These are phyloP conservation scores for Trichosporon faecale DNA, from an alignment of 1,284 basidiomycete species.

Conservation along the genomic window DNA sequence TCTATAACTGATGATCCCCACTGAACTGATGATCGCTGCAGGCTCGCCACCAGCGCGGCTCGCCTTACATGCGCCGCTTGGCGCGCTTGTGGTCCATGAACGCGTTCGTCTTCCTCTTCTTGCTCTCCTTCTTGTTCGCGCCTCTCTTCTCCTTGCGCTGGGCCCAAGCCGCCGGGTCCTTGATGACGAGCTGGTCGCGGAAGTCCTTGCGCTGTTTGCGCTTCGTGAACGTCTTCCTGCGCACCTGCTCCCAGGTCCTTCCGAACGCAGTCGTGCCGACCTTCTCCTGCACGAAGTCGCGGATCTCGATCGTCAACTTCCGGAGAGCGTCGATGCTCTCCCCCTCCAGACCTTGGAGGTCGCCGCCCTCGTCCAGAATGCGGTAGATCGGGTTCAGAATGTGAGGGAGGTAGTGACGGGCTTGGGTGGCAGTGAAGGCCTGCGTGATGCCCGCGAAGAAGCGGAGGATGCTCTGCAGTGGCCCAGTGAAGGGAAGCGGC, in stretches of 20 bases:
- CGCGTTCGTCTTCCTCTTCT: slow-evolving; percentile 65
- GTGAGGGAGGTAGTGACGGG: slow-evolving; percentile 73
- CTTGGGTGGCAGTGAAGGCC: slow-evolving; percentile 60
- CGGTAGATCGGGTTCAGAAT: slow-evolving; percentile 84
- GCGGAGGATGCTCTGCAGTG: slow-evolving; percentile 75
- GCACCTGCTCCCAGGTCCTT: slow-evolving; percentile 70
- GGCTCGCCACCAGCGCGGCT: too few relatives aligned
- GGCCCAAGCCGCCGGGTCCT: slow-evolving; percentile 53
- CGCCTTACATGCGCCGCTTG: neutral
- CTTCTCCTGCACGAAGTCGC: slow-evolving; percentile 80
- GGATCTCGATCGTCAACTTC: slow-evolving; percentile 75
- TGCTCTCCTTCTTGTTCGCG: slow-evolving; percentile 75
- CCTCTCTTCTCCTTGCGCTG: slow-evolving; percentile 71
- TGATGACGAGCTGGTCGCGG: slow-evolving; percentile 29
- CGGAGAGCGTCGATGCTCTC: slow-evolving; percentile 66
- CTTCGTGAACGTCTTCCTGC: slow-evolving; percentile 66
- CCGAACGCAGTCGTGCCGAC: slow-evolving; percentile 82
- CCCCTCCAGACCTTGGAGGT: slow-evolving; percentile 62
- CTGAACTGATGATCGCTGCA: too few relatives aligned
- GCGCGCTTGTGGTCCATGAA: slow-evolving; percentile 31
- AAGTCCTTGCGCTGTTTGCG: slow-evolving; percentile 67
- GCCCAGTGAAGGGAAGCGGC: slow-evolving; percentile 69
- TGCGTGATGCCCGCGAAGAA: slow-evolving; percentile 91
- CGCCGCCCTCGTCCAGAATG: slow-evolving; percentile 72
- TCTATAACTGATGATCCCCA: neutral